A percentile compares a stretch with the other conserved stretches of the same genome.
phyloP scores from a whole-genome alignment of 768 basidiomycete species.

The Stropharia rugosoannulata region DNA sequence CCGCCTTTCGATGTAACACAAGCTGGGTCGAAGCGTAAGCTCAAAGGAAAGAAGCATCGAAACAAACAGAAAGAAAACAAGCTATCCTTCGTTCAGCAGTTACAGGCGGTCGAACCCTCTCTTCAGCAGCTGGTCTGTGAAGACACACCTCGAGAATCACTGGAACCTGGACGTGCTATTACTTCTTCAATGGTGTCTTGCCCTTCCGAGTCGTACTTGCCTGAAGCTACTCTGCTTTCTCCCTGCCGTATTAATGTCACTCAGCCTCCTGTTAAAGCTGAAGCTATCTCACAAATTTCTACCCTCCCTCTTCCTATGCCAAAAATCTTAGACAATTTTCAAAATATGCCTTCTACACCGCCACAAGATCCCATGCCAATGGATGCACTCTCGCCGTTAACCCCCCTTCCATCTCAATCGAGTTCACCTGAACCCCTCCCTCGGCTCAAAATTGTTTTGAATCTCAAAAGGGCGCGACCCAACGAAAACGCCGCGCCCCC shows the following conservation, averaged over 20 bases:
- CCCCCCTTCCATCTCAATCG: constrained; percentile 25
- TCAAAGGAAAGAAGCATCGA: constrained; percentile 9
- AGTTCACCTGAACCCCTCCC: constrained; percentile 14
- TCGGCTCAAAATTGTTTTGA: constrained; percentile 15
- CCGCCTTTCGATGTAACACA: not conserved
- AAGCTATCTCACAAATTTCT: not conserved
- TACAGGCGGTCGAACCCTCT: constrained; percentile 10
- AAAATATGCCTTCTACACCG: not conserved
- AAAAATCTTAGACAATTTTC: not conserved
- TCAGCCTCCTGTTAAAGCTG: not conserved
- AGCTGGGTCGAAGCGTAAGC: not conserved
- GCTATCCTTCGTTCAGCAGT: constrained; percentile 18
- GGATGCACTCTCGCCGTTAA: constrained; percentile 24
- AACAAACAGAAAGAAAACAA: constrained; percentile 4
- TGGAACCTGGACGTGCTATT: not conserved
- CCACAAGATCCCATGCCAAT: constrained; percentile 3
- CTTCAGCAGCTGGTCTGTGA: not conserved
- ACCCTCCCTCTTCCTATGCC: not conserved
- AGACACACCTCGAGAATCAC: not conserved
- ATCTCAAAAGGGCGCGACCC: constrained; percentile 14
- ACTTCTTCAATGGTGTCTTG: not conserved
- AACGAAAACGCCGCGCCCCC: constrained; percentile 9
- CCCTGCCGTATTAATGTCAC: not conserved
- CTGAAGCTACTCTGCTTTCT: constrained; percentile 2
- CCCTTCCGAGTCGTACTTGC: not conserved